phyloP scores from a whole-genome alignment of 352 stramenopile genomes.

The Pythium sukuiense region DNA sequence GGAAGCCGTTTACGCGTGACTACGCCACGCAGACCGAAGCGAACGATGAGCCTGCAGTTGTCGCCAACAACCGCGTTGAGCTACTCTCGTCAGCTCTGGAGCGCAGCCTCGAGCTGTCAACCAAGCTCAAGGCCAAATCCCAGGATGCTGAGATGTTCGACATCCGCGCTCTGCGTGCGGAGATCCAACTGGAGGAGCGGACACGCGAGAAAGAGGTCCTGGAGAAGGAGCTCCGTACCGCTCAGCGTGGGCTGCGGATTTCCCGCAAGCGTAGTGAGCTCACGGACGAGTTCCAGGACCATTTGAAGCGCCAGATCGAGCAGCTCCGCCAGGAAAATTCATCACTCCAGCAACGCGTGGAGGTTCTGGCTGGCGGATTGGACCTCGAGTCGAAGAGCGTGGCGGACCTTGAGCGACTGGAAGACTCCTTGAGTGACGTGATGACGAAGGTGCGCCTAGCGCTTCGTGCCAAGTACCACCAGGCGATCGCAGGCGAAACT shows the following conservation, averaged over 20 bases:
- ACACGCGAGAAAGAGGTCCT: conserved; percentile 20
- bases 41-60: too few relatives aligned
- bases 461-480: conserved; percentile 25
- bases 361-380: conserved; percentile 17
- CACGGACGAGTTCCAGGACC: conserved; percentile 22
- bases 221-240: conserved; percentile 16
- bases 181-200: conserved; percentile 23
- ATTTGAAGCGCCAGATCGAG: conserved; percentile 18
- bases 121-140: conserved; percentile 42
- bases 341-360: conserved; percentile 18
- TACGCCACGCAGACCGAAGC: conserved; percentile 7
- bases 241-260: conserved; percentile 18
- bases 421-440: conserved; percentile 10
- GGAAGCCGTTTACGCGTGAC: conserved; percentile 22
- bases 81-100: conserved; percentile 37
- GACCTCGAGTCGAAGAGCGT: conserved; percentile 22
- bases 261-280: conserved; percentile 15
- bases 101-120: conserved; percentile 35
- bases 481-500: not conserved
- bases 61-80: not conserved
- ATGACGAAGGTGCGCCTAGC: conserved; percentile 10
- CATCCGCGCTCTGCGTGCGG: conserved; percentile 27
- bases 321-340: conserved; percentile 15
- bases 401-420: conserved; percentile 24
- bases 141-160: conserved; percentile 43